Evolutionary conservation across 192 early-diverging fungal species (phyloP), one percentile per base, ranked within the genome.

Genomic region (Coemansia sp.): DNA sequence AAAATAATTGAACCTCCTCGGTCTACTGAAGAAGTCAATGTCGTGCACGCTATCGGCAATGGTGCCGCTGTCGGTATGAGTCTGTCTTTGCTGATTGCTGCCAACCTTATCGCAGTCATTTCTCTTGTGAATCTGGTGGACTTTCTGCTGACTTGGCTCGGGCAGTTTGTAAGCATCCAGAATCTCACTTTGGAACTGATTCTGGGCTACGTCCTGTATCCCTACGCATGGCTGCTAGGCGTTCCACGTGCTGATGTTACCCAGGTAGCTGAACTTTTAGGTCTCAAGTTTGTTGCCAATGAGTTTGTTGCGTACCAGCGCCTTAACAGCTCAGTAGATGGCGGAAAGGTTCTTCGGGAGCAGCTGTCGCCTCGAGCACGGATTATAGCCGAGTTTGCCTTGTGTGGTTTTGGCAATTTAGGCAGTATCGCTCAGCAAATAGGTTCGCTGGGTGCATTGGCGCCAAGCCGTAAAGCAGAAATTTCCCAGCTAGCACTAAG

Each of bases 371-470:
- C 41, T 11, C 85, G 88, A 51, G 77, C 73, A 0, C 46, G 56
- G 15, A 57, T 71, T 12, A 81, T 89, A 37, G 62, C 79, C 10
- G 85, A 88, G 23, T 91, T 90, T 70, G 89, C 91, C 16, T 81
- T 90, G 49, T 93, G 91, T 53, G 88, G 88, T n/a, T 95, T 91
- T 57, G 90, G 88, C 21, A 95, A 93, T 81, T 74, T 93, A 14
- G 82, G 82, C 11, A 87, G 85, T 55, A 87, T 93, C 67, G 93
- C 90, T 40, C 87, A 87, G 58, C 88, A 93, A 78, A 86, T 90
- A 48, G 86, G 87, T 54, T 55, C 81, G 18, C 64, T 92, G 56
- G 86, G 88, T 41, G 79, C 87, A 51, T 80, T 95, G 66, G 86
- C 88, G 12, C 91, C 90, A 10, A 62, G 67, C 20, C 80, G 89